These are phyloP conservation scores for Lepidopterella palustris DNA, from an alignment of 495 filamentous ascomycete species.

Conservation along the genomic window DNA sequence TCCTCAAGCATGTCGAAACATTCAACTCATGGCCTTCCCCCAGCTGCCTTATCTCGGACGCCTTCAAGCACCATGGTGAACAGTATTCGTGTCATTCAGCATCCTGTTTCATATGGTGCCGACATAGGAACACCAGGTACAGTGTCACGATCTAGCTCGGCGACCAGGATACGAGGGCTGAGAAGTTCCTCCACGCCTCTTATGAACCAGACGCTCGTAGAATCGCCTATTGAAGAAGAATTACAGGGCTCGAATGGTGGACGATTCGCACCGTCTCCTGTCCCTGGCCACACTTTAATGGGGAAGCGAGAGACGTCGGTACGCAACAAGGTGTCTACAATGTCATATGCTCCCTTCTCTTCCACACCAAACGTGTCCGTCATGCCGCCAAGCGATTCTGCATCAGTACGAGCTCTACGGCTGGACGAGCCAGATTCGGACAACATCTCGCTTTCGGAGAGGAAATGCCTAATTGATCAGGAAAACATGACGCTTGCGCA, in stretches of 20 bases:
- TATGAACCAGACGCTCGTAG: conserved; percentile 37
- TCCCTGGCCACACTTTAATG: conserved; percentile 50
- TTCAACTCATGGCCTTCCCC: conserved; percentile 3
- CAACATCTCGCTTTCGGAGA: conserved; percentile 13
- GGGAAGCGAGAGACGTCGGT: conserved; percentile 55
- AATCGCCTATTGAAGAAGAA: conserved; percentile 42
- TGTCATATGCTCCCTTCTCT: conserved; percentile 31
- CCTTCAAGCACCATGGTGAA: conserved; percentile 12
- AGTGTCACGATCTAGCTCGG: conserved; percentile 9
- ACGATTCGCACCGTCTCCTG: conserved; percentile 32
- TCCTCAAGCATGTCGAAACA: conserved; percentile 14
- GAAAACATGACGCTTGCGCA: conserved; percentile 73
- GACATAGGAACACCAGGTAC: conserved; percentile 2
- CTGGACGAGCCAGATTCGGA: conserved; percentile 3
- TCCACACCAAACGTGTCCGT: conserved; percentile 30
- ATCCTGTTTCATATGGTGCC: neutral
- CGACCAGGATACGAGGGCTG: conserved; percentile 13
- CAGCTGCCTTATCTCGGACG: conserved; percentile 13
- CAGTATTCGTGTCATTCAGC: conserved; percentile 1
- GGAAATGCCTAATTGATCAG: conserved; percentile 35
- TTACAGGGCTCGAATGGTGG: conserved; percentile 31
- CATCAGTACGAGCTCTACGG: neutral
- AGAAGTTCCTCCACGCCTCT: conserved; percentile 44
- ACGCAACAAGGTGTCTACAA: conserved; percentile 43
- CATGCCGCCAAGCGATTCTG: conserved; percentile 4